These are phyloP conservation scores for Emericellopsis atlantica DNA, from an alignment of 2,329 filamentous ascomycete species.

Conservation along the genomic window DNA sequence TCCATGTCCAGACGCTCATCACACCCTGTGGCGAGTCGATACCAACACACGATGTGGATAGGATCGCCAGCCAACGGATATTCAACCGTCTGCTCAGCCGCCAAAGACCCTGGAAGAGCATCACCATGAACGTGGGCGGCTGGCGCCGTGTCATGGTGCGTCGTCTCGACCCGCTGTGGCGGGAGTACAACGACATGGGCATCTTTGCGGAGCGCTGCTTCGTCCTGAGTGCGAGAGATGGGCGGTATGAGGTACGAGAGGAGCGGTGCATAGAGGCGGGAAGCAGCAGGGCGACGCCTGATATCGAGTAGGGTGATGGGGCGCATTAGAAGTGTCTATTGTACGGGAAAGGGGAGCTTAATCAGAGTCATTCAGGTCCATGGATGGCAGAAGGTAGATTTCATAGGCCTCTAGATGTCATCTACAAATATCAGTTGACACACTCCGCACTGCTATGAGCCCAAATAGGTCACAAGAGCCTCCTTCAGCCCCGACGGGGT, in stretches of 20 bases:
- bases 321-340: too few species aligned
- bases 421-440: too few species aligned
- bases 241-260: conserved; percentile 11
- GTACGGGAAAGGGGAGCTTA: too few species aligned
- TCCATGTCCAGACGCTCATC: conserved; percentile 28
- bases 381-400: too few species aligned
- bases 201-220: conserved; percentile 35
- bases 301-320: background rate
- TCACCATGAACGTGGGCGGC: conserved; percentile 34
- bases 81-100: conserved; percentile 18
- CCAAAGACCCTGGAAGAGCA: conserved; percentile 21
- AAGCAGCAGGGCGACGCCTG: background rate
- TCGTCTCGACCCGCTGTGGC: conserved; percentile 26
- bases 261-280: conserved; percentile 5
- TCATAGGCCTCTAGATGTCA: too few species aligned
- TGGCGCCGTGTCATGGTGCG: conserved; percentile 32
- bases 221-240: conserved; percentile 19
- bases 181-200: conserved; percentile 23
- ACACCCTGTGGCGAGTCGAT: conserved; percentile 8
- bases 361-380: too few species aligned
- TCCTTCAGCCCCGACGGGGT: too few species aligned
- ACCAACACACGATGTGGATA: conserved; percentile 4
- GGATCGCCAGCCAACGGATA: conserved; percentile 15
- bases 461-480: too few species aligned
- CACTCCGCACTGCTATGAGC: too few species aligned